Conservation (phyloP, 768 basidiomycete species). For the Rhizopogon vesiculosus region DNA sequence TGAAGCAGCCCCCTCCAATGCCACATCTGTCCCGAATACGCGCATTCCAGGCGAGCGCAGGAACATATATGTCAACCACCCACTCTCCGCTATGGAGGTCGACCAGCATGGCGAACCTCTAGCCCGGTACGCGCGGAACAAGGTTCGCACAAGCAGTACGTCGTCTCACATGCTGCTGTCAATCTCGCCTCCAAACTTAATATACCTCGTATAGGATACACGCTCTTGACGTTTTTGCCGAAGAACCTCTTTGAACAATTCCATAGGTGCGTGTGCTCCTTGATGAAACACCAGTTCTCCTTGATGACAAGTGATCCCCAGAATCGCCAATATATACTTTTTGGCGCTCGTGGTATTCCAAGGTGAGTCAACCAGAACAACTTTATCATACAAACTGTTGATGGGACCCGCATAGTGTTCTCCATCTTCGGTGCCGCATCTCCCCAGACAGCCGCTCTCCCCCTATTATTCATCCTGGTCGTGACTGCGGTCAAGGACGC, state of each 20-base stretch:
- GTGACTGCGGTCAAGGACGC: constrained; percentile 96
- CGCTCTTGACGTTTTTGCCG: constrained; percentile 83
- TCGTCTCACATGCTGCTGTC: constrained; percentile 29
- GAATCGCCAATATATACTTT: constrained; percentile 93
- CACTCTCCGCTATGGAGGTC: constrained; percentile 59
- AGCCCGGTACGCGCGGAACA: constrained; percentile 82
- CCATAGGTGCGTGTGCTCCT: constrained; percentile 50
- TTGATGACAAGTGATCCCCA: constrained; percentile 21
- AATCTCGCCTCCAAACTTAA: not conserved
- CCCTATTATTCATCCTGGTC: constrained; percentile 78
- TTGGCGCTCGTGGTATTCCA: constrained; percentile 77
- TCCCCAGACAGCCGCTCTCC: constrained; percentile 77
- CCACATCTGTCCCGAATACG: constrained; percentile 6
- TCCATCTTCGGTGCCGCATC: constrained; percentile 87
- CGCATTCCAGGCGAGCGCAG: constrained; percentile 51
- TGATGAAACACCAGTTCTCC: not conserved
- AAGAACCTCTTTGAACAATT: constrained; percentile 97
- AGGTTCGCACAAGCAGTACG: constrained; percentile 91
- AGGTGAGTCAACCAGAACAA: constrained; percentile 35
- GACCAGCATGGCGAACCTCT: constrained; percentile 45
- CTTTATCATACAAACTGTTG: constrained; percentile 1
- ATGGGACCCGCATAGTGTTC: constrained; percentile 52
- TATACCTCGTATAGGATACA: constrained; percentile 68
- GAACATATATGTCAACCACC: constrained; percentile 78
- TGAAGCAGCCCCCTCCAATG: constrained; percentile 23